These are phyloP conservation scores for Dacryopinax spathularia DNA, from an alignment of 768 basidiomycete genomes.

Conservation along the genomic window DNA sequence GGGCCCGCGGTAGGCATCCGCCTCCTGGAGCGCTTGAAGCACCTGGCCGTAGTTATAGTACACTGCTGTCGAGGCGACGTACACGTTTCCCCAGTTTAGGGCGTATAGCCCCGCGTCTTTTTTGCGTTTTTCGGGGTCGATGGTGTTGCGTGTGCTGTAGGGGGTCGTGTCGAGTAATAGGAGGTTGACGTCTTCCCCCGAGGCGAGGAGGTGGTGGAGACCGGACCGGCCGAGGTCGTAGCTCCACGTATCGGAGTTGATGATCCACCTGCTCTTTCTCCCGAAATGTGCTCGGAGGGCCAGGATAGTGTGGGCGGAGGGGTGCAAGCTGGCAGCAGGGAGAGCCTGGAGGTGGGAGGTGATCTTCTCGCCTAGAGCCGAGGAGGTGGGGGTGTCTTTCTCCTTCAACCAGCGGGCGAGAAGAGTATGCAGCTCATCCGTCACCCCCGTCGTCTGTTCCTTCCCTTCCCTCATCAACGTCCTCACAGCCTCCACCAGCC, in stretches of 20 bases:
- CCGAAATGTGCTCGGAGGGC: conserved; percentile 46
- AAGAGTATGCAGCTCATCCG: conserved; percentile 48
- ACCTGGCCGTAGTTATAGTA: conserved; percentile 94
- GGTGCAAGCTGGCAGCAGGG: conserved; percentile 20
- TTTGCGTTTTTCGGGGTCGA: conserved; percentile 65
- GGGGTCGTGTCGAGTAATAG: conserved; percentile 88
- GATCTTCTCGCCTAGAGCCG: conserved; percentile 46
- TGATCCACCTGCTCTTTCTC: conserved; percentile 78
- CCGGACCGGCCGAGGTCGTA: conserved; percentile 94
- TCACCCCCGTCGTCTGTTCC: conserved; percentile 31
- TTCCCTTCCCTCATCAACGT: conserved; percentile 35
- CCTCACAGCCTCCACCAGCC: conserved; percentile 50
- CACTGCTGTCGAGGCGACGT: conserved; percentile 87
- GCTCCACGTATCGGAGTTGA: conserved; percentile 96
- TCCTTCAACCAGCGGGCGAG: conserved; percentile 67
- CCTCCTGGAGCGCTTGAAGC: conserved; percentile 78
- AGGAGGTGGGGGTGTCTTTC: conserved; percentile 56
- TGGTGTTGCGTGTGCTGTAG: conserved; percentile 61
- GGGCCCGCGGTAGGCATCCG: conserved; percentile 79
- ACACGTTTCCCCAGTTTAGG: conserved; percentile 95
- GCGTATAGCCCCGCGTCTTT: conserved; percentile 96
- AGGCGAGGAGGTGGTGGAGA: conserved; percentile 85
- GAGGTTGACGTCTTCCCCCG: conserved; percentile 82
- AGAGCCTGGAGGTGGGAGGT: conserved; percentile 33
- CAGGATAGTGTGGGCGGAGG: conserved; percentile 43